Evolutionary conservation across 352 stramenopile genomes (phyloP).

Genomic region (Phytophthora fragariaefolia): DNA sequence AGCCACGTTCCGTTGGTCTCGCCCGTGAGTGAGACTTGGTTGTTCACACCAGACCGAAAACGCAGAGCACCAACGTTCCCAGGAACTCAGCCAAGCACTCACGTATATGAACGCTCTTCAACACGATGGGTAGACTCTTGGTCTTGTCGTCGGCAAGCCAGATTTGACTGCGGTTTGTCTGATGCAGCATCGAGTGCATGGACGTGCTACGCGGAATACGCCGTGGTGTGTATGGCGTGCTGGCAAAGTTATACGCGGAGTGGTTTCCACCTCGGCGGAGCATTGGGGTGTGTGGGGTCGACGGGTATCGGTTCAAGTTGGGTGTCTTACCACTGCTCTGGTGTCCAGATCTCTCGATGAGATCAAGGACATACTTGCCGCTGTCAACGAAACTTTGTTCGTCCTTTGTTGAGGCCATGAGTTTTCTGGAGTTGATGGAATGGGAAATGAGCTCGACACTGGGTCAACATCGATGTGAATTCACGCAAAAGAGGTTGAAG

Average conservation of each 20-base stretch:
- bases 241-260: slow-evolving; percentile 31
- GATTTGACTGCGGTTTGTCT: slow-evolving; percentile 40
- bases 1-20: slow-evolving; percentile 59
- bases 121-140: slow-evolving; percentile 32
- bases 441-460: slow-evolving; percentile 5
- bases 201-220: slow-evolving; percentile 14
- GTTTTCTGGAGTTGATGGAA: slow-evolving; percentile 3
- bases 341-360: slow-evolving; percentile 35
- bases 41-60: slow-evolving; percentile 64
- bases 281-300: slow-evolving; percentile 29
- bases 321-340: slow-evolving; percentile 11
- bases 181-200: slow-evolving; percentile 34
- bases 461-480: slow-evolving; percentile 4
- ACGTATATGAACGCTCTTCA: slow-evolving; percentile 43
- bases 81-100: slow-evolving; percentile 64
- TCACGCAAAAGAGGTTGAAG: background rate
- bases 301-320: slow-evolving; percentile 26
- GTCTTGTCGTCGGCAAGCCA: slow-evolving; percentile 30
- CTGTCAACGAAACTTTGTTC: slow-evolving; percentile 33
- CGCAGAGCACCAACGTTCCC: slow-evolving; percentile 55
- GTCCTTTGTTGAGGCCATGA: slow-evolving; percentile 12
- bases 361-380: slow-evolving; percentile 37
- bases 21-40: slow-evolving; percentile 53
- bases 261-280: slow-evolving; percentile 17
- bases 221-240: slow-evolving; percentile 33